Base-by-base conservation (phyloP, 768 basidiomycete genomes). In the Lentinula edodes region DNA sequence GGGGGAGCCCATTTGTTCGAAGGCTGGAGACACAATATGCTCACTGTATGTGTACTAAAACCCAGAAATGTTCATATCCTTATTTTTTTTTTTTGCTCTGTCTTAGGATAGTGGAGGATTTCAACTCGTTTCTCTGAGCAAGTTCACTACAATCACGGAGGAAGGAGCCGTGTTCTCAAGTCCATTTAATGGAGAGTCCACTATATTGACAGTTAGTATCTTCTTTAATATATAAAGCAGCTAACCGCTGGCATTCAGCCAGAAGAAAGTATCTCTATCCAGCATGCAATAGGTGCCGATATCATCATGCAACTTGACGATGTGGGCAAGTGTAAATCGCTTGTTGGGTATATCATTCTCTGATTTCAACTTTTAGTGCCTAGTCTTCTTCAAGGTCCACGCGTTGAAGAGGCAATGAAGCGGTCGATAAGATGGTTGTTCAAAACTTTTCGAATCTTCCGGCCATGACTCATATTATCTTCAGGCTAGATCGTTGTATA, bases 231-330 rank as follows among this genome's bases (percentile, higher is more conserved):
- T 35, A 12, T 15, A 56, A 41, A 10, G 10, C 45, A 7, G 38
- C 23, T 62, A 67, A 35, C 39, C 38, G 46, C 62, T 32, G 52
- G 28, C 13, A 20, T 64, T 13, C 59, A 93, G 89, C 93, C 94
- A 38, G 93, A 96, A 74, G 90, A 94, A 77, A 92, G 90, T 67
- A 94, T 95, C 45, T 85, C 86, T 15, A 90, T 93, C 67, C 93
- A 96, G 69, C 94, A 96, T 69, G 80, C 88, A 7, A 94, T 96
- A 46, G 93, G 93, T 5, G 91, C 88, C 32, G 93, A 96, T 70
- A 96, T 96, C 62, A 93, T 96, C 63, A 95, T 96, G 94, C 93
- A 93, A n/a, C 80, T 94, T 16, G 93, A 95, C 71, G 93, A 95
- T 72, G 93, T 95, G 55, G 91, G 91, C 89, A 67, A 71, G 87